Evolutionary conservation across 2,329 filamentous ascomycete species (phyloP).

Genomic region (Neofusicoccum laricinum): DNA sequence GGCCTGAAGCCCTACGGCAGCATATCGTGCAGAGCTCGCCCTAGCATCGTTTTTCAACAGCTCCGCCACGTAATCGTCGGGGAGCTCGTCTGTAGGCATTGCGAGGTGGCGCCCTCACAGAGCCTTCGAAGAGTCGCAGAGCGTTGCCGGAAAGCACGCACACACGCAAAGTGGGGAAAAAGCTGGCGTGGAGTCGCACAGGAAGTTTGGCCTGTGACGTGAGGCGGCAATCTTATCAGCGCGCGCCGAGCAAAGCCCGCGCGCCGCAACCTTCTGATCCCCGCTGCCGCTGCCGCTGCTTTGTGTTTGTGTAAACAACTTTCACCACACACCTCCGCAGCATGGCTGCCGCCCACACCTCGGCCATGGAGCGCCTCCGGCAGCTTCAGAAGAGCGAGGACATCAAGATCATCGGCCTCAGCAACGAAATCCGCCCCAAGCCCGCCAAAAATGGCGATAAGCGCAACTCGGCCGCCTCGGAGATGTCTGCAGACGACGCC

Average conservation of each 20-base stretch:
- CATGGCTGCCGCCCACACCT: conserved; percentile 2
- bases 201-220: not conserved
- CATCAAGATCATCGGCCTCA: conserved; percentile 72
- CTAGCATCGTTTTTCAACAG: conserved; percentile 79
- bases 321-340: not conserved
- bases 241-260: not conserved
- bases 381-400: conserved; percentile 58
- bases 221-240: conserved; percentile 9
- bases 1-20: conserved; percentile 69
- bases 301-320: conserved; percentile 2
- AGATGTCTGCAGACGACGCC: conserved; percentile 64
- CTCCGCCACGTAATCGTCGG: conserved; percentile 75
- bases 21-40: conserved; percentile 70
- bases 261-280: not conserved
- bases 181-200: not conserved
- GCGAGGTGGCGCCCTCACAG: not conserved
- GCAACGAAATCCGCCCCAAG: conserved; percentile 66
- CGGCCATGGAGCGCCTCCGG: conserved; percentile 36
- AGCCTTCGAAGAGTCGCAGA: no score
- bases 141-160: not conserved
- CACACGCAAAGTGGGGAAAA: not conserved
- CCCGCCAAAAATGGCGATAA: conserved; percentile 40
- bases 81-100: conserved; percentile 43
- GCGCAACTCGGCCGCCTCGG: conserved; percentile 60
- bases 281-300: not conserved